Percentiles rank a stretch among this genome's conserved stretches.
Evolutionary conservation across 1,284 basidiomycete genomes (phyloP).

Genomic region (Puccinia novopanici): DNA sequence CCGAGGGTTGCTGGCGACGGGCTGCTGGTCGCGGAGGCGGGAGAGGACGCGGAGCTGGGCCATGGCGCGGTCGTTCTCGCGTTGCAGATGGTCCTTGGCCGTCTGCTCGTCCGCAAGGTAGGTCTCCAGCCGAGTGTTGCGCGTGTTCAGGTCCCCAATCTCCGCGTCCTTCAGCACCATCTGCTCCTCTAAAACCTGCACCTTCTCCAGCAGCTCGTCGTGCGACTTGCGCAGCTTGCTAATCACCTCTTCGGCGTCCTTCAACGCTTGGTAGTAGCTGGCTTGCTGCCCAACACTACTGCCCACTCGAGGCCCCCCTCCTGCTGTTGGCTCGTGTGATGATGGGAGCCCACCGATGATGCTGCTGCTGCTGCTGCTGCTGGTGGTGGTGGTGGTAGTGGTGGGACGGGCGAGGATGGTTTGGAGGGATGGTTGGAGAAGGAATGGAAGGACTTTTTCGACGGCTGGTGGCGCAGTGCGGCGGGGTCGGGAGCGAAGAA

Average conservation of each 20-base stretch:
- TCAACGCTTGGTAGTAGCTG: conserved; percentile 34
- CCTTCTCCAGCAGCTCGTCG: conserved; percentile 30
- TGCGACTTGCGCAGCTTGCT: conserved; percentile 37
- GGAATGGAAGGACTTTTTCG: conserved; percentile 27
- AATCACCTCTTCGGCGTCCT: conserved; percentile 43
- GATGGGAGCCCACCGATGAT: neutral
- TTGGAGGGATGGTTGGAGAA: neutral
- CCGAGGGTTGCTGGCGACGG: neutral
- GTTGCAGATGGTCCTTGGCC: conserved; percentile 11
- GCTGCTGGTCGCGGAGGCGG: neutral
- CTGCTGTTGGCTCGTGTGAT: neutral
- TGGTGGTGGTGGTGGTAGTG: neutral
- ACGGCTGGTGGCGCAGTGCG: neutral
- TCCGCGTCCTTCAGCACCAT: conserved; percentile 26
- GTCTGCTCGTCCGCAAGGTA: conserved; percentile 31
- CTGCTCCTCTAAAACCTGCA: conserved; percentile 27
- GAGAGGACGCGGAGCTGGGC: conserved; percentile 6
- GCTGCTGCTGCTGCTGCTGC: neutral
- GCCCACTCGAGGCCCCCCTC: neutral
- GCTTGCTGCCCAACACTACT: neutral
- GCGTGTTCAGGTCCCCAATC: conserved; percentile 24
- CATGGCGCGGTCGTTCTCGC: conserved; percentile 25
- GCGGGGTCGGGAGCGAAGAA: neutral
- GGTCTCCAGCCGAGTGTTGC: conserved; percentile 20
- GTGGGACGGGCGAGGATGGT: neutral